Percentiles rank a stretch among this genome's conserved stretches.
Evolutionary conservation across 176 grass and related monocot species (phyloP).

Genomic region (Puya raimondii): DNA sequence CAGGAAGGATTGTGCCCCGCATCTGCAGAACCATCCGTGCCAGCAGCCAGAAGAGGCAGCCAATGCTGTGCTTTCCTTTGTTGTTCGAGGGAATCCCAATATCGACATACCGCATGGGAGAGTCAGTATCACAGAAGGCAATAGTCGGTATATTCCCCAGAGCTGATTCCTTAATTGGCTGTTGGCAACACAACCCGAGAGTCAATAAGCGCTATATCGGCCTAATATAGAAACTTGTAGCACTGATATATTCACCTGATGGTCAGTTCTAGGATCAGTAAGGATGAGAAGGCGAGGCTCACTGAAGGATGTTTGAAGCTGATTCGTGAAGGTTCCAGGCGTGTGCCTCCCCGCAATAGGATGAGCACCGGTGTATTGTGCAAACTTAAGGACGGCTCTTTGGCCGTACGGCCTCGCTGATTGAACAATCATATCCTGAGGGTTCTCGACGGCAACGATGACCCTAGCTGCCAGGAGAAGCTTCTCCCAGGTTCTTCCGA

Average conservation of each 20-base stretch:
- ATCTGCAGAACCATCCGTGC: constrained; percentile 89
- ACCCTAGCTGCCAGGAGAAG: constrained; percentile 74
- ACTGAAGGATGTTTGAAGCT: constrained; percentile 86
- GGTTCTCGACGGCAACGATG: constrained; percentile 87
- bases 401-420: constrained; percentile 88
- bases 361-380: constrained; percentile 77
- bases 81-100: constrained; percentile 89
- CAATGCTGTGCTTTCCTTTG: constrained; percentile 86
- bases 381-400: constrained; percentile 80
- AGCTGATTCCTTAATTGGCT: constrained; percentile 95
- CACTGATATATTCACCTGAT: constrained; percentile 38
- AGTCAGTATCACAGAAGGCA: constrained; percentile 89
- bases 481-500: constrained; percentile 91
- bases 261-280: constrained; percentile 80
- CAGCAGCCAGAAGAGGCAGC: constrained; percentile 86
- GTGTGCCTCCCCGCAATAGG: constrained; percentile 86
- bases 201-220: background rate
- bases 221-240: background rate
- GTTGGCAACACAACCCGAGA: constrained; percentile 3
- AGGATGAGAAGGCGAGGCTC: constrained; percentile 88
- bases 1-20: constrained; percentile 73
- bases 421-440: constrained; percentile 86
- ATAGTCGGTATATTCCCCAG: constrained; percentile 83
- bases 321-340: constrained; percentile 87
- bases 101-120: constrained; percentile 84